These are phyloP conservation scores for Lanmaoa rubissima DNA, from an alignment of 768 basidiomycete species.

Conservation along the genomic window DNA sequence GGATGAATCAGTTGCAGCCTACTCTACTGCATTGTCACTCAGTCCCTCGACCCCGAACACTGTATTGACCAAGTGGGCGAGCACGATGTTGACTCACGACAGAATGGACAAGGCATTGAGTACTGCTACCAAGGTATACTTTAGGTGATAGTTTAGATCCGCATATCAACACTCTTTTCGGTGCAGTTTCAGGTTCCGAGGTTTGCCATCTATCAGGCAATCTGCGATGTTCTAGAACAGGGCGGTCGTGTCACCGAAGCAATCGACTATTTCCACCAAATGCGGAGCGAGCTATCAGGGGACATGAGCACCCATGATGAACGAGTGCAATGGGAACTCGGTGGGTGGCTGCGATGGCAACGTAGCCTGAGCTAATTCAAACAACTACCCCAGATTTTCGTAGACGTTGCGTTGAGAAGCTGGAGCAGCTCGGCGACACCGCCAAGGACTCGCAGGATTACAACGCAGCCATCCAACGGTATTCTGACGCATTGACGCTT, in stretches of 20 bases:
- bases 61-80: constrained; percentile 1
- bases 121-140: background rate
- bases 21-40: background rate
- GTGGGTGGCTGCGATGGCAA: background rate
- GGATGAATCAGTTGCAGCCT: background rate
- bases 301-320: background rate
- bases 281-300: background rate
- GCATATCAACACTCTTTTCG: background rate
- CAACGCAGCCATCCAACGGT: background rate
- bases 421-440: background rate
- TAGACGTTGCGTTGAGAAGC: background rate
- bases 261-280: background rate
- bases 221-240: constrained; percentile 3
- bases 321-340: background rate
- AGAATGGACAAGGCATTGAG: background rate
- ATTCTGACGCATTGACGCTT: background rate
- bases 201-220: background rate
- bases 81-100: background rate
- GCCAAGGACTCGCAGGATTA: background rate
- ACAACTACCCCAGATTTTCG: background rate
- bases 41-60: background rate
- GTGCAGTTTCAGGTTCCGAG: background rate
- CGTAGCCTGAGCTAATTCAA: background rate
- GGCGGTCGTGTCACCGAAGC: background rate
- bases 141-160: background rate